Evolutionary conservation across 75 land plant species (phyloP), one percentile per base, ranked within the genome.

Genomic region (Cunninghamia lanceolata): DNA sequence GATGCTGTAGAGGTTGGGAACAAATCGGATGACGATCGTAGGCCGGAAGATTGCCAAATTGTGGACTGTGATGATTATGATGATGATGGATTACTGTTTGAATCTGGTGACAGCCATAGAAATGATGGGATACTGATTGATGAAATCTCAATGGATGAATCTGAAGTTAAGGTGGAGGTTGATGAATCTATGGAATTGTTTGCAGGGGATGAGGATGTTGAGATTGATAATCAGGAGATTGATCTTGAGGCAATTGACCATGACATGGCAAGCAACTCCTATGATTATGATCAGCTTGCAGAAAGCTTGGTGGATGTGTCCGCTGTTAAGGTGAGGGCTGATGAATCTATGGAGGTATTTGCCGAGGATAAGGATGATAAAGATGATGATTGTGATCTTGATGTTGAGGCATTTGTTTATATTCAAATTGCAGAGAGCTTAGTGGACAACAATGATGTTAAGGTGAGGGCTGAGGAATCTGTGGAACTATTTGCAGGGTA

Each of bases 71-170:
- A 43, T 79, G 47, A 79, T 79, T 79, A 79, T 19, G 47, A 79
- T 79, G 82, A 79, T 79, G 82, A 79, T 79, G 82, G 45, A 43
- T 79, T 28, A 32, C 30, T 79, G 14, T 43, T 25, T 79, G 82
- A 43, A 79, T 79, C 46, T n/a, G n/a, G 46, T 79, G 82, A 42
- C 43, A 25, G 13, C 40, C 82, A 79, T 79, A 50, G 40, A 28
- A 3, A 25, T 43, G 13, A 43, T 38, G 13, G 13, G 82, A 79
- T 79, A 0, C 25, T 10, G 50, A 79, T 43, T 79, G n/a, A 36
- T 2, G 47, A 79, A 79, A 21, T 28, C n/a, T 28, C n/a, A 28
- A 2, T 80, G 45, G 50, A 80, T 45, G 82, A 45, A 80, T 43
- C 47, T 10, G 32, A n/a, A 28, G 19, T 3, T 3, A 13, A n/a